Evolutionary conservation across 768 basidiomycete genomes (phyloP).

Genomic region (Paxillus involutus): DNA sequence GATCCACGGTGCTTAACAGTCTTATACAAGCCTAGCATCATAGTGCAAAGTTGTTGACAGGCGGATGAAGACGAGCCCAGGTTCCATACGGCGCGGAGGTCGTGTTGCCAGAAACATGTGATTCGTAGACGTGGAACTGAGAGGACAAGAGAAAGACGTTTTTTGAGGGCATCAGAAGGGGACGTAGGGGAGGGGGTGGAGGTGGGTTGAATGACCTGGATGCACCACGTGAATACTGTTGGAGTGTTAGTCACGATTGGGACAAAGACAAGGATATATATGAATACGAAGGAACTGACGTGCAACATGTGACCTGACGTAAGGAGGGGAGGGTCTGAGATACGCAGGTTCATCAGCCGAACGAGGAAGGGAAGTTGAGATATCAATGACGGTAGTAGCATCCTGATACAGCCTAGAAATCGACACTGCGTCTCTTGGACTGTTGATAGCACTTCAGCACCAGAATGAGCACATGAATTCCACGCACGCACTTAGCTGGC

Average conservation of each 20-base stretch:
- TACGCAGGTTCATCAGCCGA: slow-evolving; percentile 90
- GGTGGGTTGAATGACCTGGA: slow-evolving; percentile 60
- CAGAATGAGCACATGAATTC: background rate
- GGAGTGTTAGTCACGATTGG: slow-evolving; percentile 4
- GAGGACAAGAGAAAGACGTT: slow-evolving; percentile 20
- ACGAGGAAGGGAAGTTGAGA: slow-evolving; percentile 91
- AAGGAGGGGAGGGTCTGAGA: slow-evolving; percentile 88
- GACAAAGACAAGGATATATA: background rate
- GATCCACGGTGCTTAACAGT: slow-evolving; percentile 74
- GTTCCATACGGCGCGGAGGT: slow-evolving; percentile 85
- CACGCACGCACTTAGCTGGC: slow-evolving; percentile 84
- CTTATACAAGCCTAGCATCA: slow-evolving; percentile 80
- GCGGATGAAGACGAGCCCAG: slow-evolving; percentile 64
- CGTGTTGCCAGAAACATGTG: slow-evolving; percentile 95
- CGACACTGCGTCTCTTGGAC: slow-evolving; percentile 91
- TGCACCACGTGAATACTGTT: slow-evolving; percentile 88
- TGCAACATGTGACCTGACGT: slow-evolving; percentile 83
- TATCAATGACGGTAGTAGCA: slow-evolving; percentile 79
- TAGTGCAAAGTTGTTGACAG: slow-evolving; percentile 81
- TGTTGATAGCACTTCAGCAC: slow-evolving; percentile 30
- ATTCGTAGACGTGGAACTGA: slow-evolving; percentile 57
- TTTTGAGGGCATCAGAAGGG: slow-evolving; percentile 38
- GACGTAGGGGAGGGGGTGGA: slow-evolving; percentile 32
- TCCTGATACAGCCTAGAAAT: slow-evolving; percentile 87
- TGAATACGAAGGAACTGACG: slow-evolving; percentile 41